Evolutionary conservation across 331 rosid genomes (phyloP).

Genomic region (Phaseolus coccineus): DNA sequence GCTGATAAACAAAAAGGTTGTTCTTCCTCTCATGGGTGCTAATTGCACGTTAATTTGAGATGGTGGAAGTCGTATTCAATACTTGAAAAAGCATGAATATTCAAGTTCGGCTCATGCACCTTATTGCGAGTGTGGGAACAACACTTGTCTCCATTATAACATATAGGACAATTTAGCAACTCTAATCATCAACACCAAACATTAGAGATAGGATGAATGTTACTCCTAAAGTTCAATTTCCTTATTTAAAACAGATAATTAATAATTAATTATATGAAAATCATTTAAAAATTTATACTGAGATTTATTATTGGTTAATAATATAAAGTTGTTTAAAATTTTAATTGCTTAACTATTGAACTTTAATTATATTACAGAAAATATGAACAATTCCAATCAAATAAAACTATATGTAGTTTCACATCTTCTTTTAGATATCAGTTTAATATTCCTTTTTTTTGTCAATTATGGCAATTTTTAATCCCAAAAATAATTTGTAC

Average conservation of each 20-base stretch:
- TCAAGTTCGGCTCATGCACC: slow-evolving; percentile 9
- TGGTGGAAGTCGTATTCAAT: slow-evolving; percentile 39
- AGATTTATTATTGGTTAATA: no score
- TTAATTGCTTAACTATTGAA: no score
- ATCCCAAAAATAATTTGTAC: not conserved
- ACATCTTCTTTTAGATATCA: no score
- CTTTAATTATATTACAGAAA: not conserved
- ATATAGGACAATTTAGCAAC: not conserved
- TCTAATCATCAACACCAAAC: slow-evolving; percentile 21
- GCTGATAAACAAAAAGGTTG: not conserved
- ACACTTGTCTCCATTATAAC: slow-evolving; percentile 40
- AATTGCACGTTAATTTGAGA: not conserved
- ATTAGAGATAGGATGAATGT: not conserved
- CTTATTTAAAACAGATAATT: not conserved
- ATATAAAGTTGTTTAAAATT: no score
- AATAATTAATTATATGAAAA: not conserved
- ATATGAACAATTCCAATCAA: not conserved
- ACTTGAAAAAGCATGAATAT: not conserved
- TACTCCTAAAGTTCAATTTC: not conserved
- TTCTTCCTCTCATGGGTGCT: not conserved
- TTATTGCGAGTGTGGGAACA: slow-evolving; percentile 43
- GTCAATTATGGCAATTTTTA: not conserved
- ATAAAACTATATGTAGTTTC: not conserved
- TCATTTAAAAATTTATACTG: no score
- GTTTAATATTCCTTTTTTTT: no score